phyloP scores from a whole-genome alignment of 2,329 filamentous ascomycete species.

The Exophiala xenobiotica region DNA sequence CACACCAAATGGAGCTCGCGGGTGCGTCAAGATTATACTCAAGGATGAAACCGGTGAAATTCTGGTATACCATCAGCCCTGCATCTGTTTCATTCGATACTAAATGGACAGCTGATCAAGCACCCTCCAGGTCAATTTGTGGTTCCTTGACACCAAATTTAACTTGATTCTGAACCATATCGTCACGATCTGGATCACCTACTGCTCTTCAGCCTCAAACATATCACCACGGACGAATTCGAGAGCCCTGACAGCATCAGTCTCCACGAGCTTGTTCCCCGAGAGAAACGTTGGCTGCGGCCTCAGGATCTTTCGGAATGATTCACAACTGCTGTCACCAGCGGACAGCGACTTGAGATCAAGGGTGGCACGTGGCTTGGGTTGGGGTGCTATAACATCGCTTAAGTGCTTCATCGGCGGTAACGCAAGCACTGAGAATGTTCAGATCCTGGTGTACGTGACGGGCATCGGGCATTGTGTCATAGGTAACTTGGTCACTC shows the following conservation, averaged over 20 bases:
- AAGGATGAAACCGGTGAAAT: conserved; percentile 32
- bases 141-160: conserved; percentile 31
- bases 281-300: conserved; percentile 52
- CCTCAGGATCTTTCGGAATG: conserved; percentile 2
- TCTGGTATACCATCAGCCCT: conserved; percentile 18
- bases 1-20: conserved; percentile 24
- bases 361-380: neutral
- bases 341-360: neutral
- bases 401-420: neutral
- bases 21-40: conserved; percentile 32
- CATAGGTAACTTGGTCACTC: neutral
- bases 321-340: neutral
- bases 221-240: neutral
- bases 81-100: neutral
- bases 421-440: neutral
- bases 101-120: neutral
- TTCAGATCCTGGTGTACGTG: neutral
- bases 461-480: neutral
- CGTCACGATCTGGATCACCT: conserved; percentile 52
- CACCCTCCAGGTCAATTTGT: conserved; percentile 31
- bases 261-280: conserved; percentile 53
- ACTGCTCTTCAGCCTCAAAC: conserved; percentile 35
- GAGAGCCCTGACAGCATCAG: conserved; percentile 35
- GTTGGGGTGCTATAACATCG: neutral
- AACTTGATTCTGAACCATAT: conserved; percentile 36